Base-by-base conservation (phyloP, 2,329 filamentous ascomycete species). In the Endocalyx cinctus region DNA sequence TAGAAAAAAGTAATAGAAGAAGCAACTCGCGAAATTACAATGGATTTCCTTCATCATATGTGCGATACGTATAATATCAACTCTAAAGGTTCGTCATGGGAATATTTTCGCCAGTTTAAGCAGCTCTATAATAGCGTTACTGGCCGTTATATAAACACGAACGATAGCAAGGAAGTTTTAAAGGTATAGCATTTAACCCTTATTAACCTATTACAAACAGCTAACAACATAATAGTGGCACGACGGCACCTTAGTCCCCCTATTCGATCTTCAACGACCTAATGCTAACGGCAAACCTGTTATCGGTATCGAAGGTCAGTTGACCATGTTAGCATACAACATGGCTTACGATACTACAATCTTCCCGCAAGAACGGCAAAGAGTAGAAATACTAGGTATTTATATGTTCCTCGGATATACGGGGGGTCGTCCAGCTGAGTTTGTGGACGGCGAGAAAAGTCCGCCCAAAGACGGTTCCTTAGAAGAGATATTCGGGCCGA, bases 401-500 rank as follows among this genome's bases (percentile, higher is more conserved):
- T 58, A 60, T 27, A 29, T 54, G 25, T 31, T 51, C 29, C 33
- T 57, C 8, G 48, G 26, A 17, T 60, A 48, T 26, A 60, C 39
- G 2, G 41, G 54, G 6, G 46, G 39, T n/a, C 43, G 47, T 31
- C 48, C 46, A 13, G 47, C 45, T 12, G 43, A 59, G 48, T 44
- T 59, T 13, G 39, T 59, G 4, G 37, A 61, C 39, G 27, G 36
- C 17, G 36, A 58, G 36, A 50, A 39, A 29, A 39, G 48, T 29
- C 51, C 39, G 17, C 46, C 39, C 4, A 53, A 55, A 18, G 43
- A 58, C 34, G 28, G 47, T 17, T 50, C 28, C 15, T 35, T 34
- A 13, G 27, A 56, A 18, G 39, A 51, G 31, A 42, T 58, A 16
- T 57, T 53, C 29, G 27, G 37, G 13, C 20, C 26, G 6, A 51